These are phyloP conservation scores for Closterium sp. DNA, from an alignment of 139 green algal genomes.

Conservation along the genomic window DNA sequence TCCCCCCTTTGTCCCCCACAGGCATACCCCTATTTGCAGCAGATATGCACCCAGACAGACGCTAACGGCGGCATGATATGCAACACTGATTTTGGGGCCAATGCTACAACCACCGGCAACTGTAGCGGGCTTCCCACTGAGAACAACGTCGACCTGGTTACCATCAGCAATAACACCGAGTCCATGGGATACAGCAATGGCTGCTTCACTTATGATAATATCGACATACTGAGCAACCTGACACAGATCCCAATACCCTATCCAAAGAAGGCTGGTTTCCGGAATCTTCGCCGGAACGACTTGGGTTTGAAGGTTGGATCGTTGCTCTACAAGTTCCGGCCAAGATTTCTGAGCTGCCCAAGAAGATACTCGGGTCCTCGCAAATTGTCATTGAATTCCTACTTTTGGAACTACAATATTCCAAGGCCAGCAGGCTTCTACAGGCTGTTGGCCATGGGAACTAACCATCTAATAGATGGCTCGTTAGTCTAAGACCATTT, in stretches of 20 bases:
- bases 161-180: not conserved
- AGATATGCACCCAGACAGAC: no score
- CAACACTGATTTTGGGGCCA: not conserved
- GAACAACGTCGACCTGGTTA: conserved; percentile 2
- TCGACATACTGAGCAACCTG: not conserved
- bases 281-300: not conserved
- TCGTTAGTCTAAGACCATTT: not conserved
- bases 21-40: no score
- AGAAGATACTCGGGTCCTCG: not conserved
- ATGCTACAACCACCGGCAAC: conserved; percentile 3
- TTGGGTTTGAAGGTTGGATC: not conserved
- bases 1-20: no score
- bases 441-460: not conserved
- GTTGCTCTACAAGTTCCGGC: not conserved
- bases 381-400: not conserved
- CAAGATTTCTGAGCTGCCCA: not conserved
- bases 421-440: not conserved
- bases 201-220: not conserved
- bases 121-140: conserved; percentile 19
- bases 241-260: not conserved
- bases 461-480: not conserved
- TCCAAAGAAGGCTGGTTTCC: not conserved
- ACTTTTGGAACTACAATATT: not conserved
- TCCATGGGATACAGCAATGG: not conserved
- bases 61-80: no score